phyloP scores from a whole-genome alignment of 305 asterid genomes.

The Lippia alba region DNA sequence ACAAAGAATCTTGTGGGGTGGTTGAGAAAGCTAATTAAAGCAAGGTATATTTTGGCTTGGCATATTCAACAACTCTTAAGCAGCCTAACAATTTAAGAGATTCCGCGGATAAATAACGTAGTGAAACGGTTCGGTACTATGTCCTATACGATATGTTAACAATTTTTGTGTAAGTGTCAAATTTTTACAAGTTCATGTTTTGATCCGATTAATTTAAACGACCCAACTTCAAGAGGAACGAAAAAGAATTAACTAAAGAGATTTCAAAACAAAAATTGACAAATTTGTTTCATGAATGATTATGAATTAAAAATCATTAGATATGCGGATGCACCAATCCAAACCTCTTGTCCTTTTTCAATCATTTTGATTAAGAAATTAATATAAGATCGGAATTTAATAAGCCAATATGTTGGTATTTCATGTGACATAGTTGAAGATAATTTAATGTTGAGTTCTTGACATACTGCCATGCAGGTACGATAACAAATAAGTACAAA shows the following conservation, averaged over 20 bases:
- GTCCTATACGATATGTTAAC: too few species aligned
- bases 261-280: background rate
- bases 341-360: slow-evolving; percentile 16
- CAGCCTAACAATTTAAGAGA: background rate
- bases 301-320: slow-evolving; percentile 20
- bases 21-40: slow-evolving; percentile 40
- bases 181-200: too few species aligned
- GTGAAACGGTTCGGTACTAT: too few species aligned
- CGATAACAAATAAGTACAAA: slow-evolving; percentile 1
- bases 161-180: too few species aligned
- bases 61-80: slow-evolving; percentile 37
- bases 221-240: too few species aligned
- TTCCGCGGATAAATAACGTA: too few species aligned
- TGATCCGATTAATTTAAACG: too few species aligned
- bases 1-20: slow-evolving; percentile 24
- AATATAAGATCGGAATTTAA: slow-evolving; percentile 13
- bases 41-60: slow-evolving; percentile 24
- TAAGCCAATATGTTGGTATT: slow-evolving; percentile 13
- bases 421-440: slow-evolving; percentile 10
- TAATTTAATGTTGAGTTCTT: background rate
- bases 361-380: slow-evolving; percentile 12
- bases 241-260: too few species aligned
- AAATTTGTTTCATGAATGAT: background rate
- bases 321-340: slow-evolving; percentile 32
- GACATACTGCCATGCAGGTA: background rate